Base-by-base conservation (phyloP, 139 green algal species). In the Chlorella sp. region DNA sequence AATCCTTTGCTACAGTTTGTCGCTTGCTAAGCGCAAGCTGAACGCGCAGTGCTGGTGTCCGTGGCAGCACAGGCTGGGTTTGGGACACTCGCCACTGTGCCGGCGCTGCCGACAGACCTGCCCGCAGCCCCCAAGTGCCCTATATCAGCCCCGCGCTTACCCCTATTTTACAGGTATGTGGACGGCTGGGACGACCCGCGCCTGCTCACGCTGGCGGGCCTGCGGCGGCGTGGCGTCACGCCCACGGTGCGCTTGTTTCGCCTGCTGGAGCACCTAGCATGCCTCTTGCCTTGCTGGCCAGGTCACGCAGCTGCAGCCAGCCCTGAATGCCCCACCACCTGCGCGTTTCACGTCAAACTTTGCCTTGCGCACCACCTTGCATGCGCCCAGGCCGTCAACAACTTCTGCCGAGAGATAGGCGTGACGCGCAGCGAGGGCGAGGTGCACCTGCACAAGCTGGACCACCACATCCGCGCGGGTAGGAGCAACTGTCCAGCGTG, bases 181-280 rank as follows among this genome's bases (percentile, higher is more conserved):
- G 76, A 92, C 19, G 97, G 97, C 34, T 99, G 97, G 97, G 97
- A 99, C 79, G 97, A 99, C 91, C 97, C 97, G 22, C 89, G 95
- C 73, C 89, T 99, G 84, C 91, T 99, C 73, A 99, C 97, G 28
- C 88, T 98, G 30, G 85, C 97, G 72, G 97, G 97, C 65, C 90
- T 99, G 73, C 88, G 97, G 41, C 90, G 97, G 38, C 91, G 97
- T 28, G 97, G 97, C 19, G 93, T 97, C 44, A 94, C 93, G 0
- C 84, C 95, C 26, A 85, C 86, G 56, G 88, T 90, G 80, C 1
- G 84, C 26, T 40, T 0, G 22, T 32, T 24, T 20, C 56, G 7
- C 22, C 22, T 14, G 56, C 56, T n/a, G 56, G 13, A 5, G 56
- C 22, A 65, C 3, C 8, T 14, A 38, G 65, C 5, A 17, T 24